These are phyloP conservation scores for Pestalotiopsis sp. DNA, from an alignment of 2,329 filamentous ascomycete genomes.

Conservation along the genomic window DNA sequence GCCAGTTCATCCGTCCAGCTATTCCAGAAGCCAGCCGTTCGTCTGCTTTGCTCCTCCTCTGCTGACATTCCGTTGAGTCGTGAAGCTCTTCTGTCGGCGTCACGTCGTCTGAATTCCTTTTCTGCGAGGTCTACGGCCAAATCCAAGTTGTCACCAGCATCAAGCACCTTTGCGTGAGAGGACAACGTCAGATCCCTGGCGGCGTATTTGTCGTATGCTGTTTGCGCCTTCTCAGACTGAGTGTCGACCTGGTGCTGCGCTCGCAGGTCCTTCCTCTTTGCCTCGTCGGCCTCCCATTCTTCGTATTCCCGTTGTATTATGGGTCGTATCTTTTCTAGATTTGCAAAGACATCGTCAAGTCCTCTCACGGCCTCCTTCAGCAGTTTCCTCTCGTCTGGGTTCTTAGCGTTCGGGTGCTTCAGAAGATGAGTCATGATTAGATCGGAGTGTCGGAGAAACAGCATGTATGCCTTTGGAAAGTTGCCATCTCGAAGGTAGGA, in stretches of 20 bases:
- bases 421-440: conserved; percentile 78
- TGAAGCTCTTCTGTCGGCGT: conserved; percentile 59
- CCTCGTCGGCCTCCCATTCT: conserved; percentile 62
- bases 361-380: conserved; percentile 55
- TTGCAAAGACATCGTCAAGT: conserved; percentile 61
- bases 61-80: conserved; percentile 58
- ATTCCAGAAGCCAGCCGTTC: conserved; percentile 47
- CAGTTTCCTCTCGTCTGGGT: conserved; percentile 64
- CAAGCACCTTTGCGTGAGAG: conserved; percentile 58
- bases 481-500: conserved; percentile 88
- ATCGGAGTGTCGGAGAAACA: conserved; percentile 86
- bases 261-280: conserved; percentile 34
- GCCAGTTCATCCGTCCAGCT: conserved; percentile 38
- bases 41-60: conserved; percentile 58
- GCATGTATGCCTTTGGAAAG: conserved; percentile 83
- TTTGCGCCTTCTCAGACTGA: conserved; percentile 5
- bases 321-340: conserved; percentile 79
- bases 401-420: conserved; percentile 72
- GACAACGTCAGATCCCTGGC: conserved; percentile 63
- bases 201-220: conserved; percentile 49
- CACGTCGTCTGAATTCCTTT: conserved; percentile 69
- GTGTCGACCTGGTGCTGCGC: conserved; percentile 17
- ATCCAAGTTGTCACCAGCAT: conserved; percentile 71
- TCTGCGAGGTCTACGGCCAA: conserved; percentile 77
- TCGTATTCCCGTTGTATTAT: conserved; percentile 72